A percentile compares a stretch with the other conserved stretches of the same genome.
These are phyloP conservation scores for Liquidambar formosana DNA, from an alignment of 164 flowering plant species.

Conservation along the genomic window DNA sequence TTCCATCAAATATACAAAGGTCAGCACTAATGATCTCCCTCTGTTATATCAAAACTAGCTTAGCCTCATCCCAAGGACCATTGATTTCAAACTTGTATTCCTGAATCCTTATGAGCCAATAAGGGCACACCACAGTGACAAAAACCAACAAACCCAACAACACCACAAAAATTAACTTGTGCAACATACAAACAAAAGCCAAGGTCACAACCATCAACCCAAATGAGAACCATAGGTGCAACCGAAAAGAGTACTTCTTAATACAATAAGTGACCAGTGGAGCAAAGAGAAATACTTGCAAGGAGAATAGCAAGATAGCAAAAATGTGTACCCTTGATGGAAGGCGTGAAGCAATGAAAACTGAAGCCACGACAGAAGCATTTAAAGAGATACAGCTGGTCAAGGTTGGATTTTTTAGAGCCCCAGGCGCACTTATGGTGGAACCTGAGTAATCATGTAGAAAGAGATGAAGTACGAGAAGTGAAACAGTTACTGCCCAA, in stretches of 20 bases:
- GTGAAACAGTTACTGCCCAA: conserved; percentile 75
- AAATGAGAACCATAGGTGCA: conserved; percentile 72
- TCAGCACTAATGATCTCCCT: conserved; percentile 34
- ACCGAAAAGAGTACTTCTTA: conserved; percentile 63
- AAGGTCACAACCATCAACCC: conserved; percentile 57
- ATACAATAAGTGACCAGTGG: conserved; percentile 78
- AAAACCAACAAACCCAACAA: conserved; percentile 59
- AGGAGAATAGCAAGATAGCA: conserved; percentile 81
- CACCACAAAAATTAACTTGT: conserved; percentile 52
- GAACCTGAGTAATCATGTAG: conserved; percentile 88
- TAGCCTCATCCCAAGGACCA: conserved; percentile 99
- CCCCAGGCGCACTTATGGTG: conserved; percentile 72
- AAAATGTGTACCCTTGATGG: conserved; percentile 88
- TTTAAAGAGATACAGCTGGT: conserved; percentile 82
- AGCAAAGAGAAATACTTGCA: conserved; percentile 91
- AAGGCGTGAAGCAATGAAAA: conserved; percentile 88
- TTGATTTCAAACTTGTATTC: conserved; percentile 96
- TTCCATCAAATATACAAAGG: background rate
- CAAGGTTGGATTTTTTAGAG: conserved; percentile 66
- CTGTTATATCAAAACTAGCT: conserved; percentile 87
- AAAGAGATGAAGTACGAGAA: conserved; percentile 81
- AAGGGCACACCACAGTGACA: conserved; percentile 79
- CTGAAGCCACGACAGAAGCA: conserved; percentile 92
- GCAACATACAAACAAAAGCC: conserved; percentile 53
- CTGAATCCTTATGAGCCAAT: conserved; percentile 88